Base-by-base conservation (phyloP, 495 filamentous ascomycete genomes). In the Chaetomium fimeti region DNA sequence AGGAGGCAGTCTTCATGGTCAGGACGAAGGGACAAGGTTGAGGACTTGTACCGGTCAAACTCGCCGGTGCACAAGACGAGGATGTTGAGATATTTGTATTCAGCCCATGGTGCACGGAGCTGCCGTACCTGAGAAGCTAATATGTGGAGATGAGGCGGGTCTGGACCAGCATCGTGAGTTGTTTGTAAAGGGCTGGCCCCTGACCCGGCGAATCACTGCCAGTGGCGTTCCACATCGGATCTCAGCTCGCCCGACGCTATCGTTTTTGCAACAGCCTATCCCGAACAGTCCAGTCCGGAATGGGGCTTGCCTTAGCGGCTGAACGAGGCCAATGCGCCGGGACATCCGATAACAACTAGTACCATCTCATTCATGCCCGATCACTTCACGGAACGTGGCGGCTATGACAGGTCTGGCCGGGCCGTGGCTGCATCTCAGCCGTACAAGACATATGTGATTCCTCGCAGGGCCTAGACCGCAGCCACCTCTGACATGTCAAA, bases 1-100 rank as follows among this genome's bases (percentile, higher is more conserved):
- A 48, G 2, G 55, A 13, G 24, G n/a, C n/a, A 42, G 57, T 38
- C 57, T 48, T 59, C 57, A 59, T 59, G 57, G 40, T 25, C 13
- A 16, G 13, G 28, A 13, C 27, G 5, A 15, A 4, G 12, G 13
- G 28, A 13, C 27, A n/a, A 15, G 15, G 12, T 3, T 16, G 25
- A 28, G 49, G 12, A 52, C 13, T 12, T 1, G 6, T 36, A 9
- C 7, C 1, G 8, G 32, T 9, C 32, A 36, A 36, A 9, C 32
- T 36, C 12, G 6, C 32, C 8, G 32, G 5, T 5, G 8, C 15
- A 36, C 5, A 13, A 1, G 6, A 20, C 8, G 28, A n/a, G 28
- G 9, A 32, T 28, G 32, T 15, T 6, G 52, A 24, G 52, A 9
- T 55, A 55, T 55, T 55, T 55, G 29, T 55, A 32, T 43, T 36